Evolutionary conservation across 768 basidiomycete genomes (phyloP), one percentile per base, ranked within the genome.

Genomic region (Podaxis pistillaris): DNA sequence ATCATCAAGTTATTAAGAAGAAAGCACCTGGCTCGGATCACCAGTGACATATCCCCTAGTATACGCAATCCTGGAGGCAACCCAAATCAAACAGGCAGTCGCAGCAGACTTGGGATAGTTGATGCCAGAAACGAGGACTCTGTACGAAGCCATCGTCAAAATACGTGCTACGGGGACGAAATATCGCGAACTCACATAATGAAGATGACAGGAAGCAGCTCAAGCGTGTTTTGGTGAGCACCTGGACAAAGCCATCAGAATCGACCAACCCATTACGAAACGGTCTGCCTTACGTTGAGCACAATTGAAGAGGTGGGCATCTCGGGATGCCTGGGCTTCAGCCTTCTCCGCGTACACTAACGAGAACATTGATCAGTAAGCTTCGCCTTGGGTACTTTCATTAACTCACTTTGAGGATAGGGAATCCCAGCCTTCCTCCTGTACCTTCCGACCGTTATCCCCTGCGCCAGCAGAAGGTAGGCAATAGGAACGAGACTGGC

Each of bases 301-400:
- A 70, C 90, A 91, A 71, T 91, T 91, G 77, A 90, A 91, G 60
- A 78, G 65, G 56, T 76, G 61, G 0, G 89, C 90, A 50, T 79
- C 81, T 30, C 67, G 69, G 11, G 79, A 85, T 0, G 77, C 76
- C 19, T 79, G 83, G 15, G 72, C 82, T 65, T 90, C 79, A 2
- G 80, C 78, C 68, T 86, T 84, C 41, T 90, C 88, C 1, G 89
- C 91, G 64, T 92, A 92, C 46, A 83, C 87, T 91, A 37, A 30
- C 17, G 37, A 19, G 2, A 47, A 19, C 37, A 46, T 46, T 17
- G 17, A 22, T 60, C 24, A 3, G 22, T 37, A 3, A 46, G 24
- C 11, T 19, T 3, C 33, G n/a, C 33, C 13, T 15, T 26, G 15
- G 19, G 4, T 1, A 15, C 28, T 13, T 13, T 9, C n/a, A 12